Conservation (phyloP, 2,329 filamentous ascomycete genomes). For the Fusarium lyarnte region DNA sequence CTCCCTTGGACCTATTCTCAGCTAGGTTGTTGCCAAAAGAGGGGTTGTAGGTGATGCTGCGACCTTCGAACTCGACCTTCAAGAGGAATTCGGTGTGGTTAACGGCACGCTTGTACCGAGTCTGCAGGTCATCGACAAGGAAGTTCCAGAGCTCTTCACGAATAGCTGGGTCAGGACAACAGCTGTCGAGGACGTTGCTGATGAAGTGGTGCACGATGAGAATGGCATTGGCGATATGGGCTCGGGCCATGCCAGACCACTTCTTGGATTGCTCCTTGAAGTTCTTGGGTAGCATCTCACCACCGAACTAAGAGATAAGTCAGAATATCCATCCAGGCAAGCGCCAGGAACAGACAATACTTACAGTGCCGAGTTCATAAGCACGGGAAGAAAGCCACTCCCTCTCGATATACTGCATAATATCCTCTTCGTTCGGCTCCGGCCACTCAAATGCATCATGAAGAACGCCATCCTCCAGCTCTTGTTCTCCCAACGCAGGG, state of each 20-base stretch:
- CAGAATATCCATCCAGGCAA: neutral
- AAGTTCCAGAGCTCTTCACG: slow-evolving; percentile 54
- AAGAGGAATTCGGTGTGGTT: slow-evolving; percentile 62
- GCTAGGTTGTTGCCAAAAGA: neutral
- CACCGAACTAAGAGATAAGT: slow-evolving; percentile 44
- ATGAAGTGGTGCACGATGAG: slow-evolving; percentile 64
- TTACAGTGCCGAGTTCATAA: slow-evolving; percentile 63
- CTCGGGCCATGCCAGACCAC: slow-evolving; percentile 59
- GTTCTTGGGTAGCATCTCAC: slow-evolving; percentile 52
- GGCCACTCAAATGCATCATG: slow-evolving; percentile 31
- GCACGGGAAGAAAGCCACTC: slow-evolving; percentile 54
- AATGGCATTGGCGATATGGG: slow-evolving; percentile 63
- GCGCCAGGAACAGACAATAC: slow-evolving; percentile 1
- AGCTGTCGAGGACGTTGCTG: slow-evolving; percentile 48
- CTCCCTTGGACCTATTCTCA: neutral
- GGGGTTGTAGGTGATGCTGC: slow-evolving; percentile 40
- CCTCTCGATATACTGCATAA: slow-evolving; percentile 52
- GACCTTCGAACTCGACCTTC: slow-evolving; percentile 31
- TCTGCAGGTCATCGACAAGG: slow-evolving; percentile 57
- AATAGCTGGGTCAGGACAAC: slow-evolving; percentile 57
- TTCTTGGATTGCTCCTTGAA: slow-evolving; percentile 65
- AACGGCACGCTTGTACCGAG: slow-evolving; percentile 58
- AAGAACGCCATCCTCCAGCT: slow-evolving; percentile 42
- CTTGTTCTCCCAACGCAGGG: slow-evolving; percentile 14
- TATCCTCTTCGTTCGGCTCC: slow-evolving; percentile 37